A percentile compares a stretch with the other conserved stretches of the same genome.
Evolutionary conservation across 2,329 filamentous ascomycete genomes (phyloP).

Genomic region (Aaosphaeria pasadenensis): DNA sequence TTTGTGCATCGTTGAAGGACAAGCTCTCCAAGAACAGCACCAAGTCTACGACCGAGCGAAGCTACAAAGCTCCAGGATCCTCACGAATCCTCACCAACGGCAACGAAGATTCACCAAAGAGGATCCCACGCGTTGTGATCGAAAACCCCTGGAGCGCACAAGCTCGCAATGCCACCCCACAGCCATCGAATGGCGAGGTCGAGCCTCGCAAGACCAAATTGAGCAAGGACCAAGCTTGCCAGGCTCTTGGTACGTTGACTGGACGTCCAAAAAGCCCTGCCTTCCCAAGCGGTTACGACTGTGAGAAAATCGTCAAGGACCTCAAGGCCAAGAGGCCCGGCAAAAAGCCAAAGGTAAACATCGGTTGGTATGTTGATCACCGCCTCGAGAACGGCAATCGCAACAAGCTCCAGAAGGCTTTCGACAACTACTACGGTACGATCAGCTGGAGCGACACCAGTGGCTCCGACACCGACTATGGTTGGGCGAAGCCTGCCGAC

Average conservation of each 20-base stretch:
- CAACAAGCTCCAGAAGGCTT: not conserved
- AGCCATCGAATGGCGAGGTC: too few relatives aligned
- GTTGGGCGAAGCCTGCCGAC: not conserved
- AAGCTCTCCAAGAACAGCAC: not conserved
- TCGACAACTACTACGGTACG: not conserved
- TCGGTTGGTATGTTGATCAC: not conserved
- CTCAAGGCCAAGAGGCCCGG: not conserved
- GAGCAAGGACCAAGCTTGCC: not conserved
- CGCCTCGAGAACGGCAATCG: not conserved
- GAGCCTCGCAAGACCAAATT: not conserved
- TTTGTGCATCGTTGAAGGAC: slow-evolving; percentile 11
- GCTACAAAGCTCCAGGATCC: not conserved
- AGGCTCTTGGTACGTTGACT: not conserved
- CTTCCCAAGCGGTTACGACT: not conserved
- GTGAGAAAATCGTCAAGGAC: not conserved
- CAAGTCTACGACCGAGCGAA: not conserved
- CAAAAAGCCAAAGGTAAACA: not conserved
- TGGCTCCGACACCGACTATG: not conserved
- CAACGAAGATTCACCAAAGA: too few relatives aligned
- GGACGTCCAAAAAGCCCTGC: not conserved
- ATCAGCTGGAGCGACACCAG: not conserved
- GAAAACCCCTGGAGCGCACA: too few relatives aligned
- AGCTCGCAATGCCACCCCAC: too few relatives aligned
- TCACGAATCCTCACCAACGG: too few relatives aligned
- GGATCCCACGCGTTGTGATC: too few relatives aligned